Base-by-base conservation (phyloP, 768 basidiomycete species). In the Mrakia gelida region DNA sequence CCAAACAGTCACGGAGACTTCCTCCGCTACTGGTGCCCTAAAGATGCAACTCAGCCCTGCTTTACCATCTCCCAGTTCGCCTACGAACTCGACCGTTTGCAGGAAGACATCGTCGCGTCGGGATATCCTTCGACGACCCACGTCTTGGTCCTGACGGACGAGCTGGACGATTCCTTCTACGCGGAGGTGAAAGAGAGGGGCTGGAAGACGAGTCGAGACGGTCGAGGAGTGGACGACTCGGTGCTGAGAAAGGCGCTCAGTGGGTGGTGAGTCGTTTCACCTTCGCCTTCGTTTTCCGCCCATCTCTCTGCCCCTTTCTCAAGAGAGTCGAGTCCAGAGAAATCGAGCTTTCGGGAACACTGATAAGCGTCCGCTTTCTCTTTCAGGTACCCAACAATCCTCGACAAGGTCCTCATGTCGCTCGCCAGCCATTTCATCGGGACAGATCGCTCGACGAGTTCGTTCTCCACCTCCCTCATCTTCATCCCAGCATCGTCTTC, bases 131-230 rank as follows among this genome's bases (percentile, higher is more conserved):
- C 28, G 26, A 26, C 59, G 0, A n/a, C 59, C 16, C 9, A 70
- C 41, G 67, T 70, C 18, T 38, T 70, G 18, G 67, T 70, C 41
- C 18, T 70, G 21, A 45, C 67, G 67, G 67, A 70, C 38, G 67
- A 70, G 38, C 23, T 38, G 34, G 9, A 26, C 38, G 34, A 34
- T 10, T 6, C 3, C 13, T 70, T 70, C 41, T 41, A 38, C 41
- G 41, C 13, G 6, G 67, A 70, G 11, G 38, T 41, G 18, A 34
- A 41, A 10, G 41, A 18, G 38, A 26, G 34, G 18, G 67, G 67
- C 2, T 70, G 67, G 67, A 70, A 70, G 67, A 23, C 41, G 10
- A 41, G 34, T 21, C 13, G 18, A 4, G 67, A 70, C n/a, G 67
- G 67, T 6, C 26, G 32, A 15, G 67, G 38, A 16, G 67, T 34